Conservation (phyloP, 2,329 filamentous ascomycete genomes). For the Cladorrhinum sp. region DNA sequence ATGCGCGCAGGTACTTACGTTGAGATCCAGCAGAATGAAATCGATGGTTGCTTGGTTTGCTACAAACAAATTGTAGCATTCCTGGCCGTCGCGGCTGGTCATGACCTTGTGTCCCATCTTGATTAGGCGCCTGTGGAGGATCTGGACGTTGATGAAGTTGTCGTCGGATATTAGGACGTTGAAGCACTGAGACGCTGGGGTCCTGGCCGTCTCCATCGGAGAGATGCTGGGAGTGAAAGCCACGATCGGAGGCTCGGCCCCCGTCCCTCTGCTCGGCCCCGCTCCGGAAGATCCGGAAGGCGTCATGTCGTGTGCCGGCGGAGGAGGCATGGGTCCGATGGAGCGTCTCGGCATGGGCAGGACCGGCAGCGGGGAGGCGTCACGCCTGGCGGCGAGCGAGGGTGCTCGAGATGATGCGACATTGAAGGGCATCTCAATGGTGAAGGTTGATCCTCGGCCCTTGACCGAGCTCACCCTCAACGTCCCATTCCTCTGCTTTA, state of each 20-base stretch:
- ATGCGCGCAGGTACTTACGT: conserved; percentile 55
- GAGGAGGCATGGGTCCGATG: not conserved
- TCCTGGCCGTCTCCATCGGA: conserved; percentile 30
- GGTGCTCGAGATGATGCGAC: conserved; percentile 49
- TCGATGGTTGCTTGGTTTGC: conserved; percentile 66
- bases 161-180: conserved; percentile 77
- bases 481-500: conserved; percentile 85
- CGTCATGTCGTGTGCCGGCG: not conserved
- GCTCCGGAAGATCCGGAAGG: conserved; percentile 5
- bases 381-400: conserved; percentile 28
- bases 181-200: conserved; percentile 8
- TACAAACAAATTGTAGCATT: conserved; percentile 69
- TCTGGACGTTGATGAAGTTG: conserved; percentile 79
- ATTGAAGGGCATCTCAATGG: conserved; percentile 73
- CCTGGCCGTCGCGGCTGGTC: conserved; percentile 77
- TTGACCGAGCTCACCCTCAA: conserved; percentile 77
- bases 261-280: not conserved
- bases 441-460: conserved; percentile 76
- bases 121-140: conserved; percentile 74
- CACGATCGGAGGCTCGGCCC: conserved; percentile 9
- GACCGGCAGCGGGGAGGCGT: conserved; percentile 27
- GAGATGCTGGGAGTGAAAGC: conserved; percentile 25
- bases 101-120: conserved; percentile 69
- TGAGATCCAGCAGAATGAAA: conserved; percentile 86
- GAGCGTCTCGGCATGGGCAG: conserved; percentile 31